phyloP scores from a whole-genome alignment of 495 filamentous ascomycete genomes.

The Cryomyces minteri region DNA sequence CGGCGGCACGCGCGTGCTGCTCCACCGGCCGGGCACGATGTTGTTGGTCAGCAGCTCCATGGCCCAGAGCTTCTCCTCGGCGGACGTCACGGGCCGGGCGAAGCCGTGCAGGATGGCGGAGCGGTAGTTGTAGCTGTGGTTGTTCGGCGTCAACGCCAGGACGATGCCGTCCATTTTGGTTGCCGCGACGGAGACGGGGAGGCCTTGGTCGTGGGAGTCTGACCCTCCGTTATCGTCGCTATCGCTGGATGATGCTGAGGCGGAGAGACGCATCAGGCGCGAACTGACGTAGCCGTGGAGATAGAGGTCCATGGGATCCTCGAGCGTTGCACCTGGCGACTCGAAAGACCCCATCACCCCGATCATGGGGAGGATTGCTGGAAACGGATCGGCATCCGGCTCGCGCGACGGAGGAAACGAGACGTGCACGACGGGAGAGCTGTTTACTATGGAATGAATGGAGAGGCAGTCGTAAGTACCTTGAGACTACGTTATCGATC shows the following conservation, averaged over 20 bases:
- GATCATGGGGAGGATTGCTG: constrained; percentile 71
- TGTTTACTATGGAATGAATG: constrained; percentile 70
- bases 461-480: constrained; percentile 56
- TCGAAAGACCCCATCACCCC: constrained; percentile 68
- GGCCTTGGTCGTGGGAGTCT: constrained; percentile 23
- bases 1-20: constrained; percentile 50
- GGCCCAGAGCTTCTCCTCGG: constrained; percentile 61
- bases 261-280: constrained; percentile 51
- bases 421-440: constrained; percentile 58
- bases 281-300: constrained; percentile 77
- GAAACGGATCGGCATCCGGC: constrained; percentile 42
- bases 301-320: constrained; percentile 61
- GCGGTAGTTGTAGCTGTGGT: constrained; percentile 80
- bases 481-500: too few species aligned
- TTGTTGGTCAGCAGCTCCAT: constrained; percentile 67
- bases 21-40: constrained; percentile 51
- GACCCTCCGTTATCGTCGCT: too few species aligned
- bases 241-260: constrained; percentile 8
- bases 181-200: constrained; percentile 46
- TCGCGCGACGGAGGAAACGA: constrained; percentile 43
- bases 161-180: constrained; percentile 60
- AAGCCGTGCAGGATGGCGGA: constrained; percentile 64
- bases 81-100: constrained; percentile 44
- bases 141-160: constrained; percentile 57
- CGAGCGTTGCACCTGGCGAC: too few species aligned